These are phyloP conservation scores for Xerocomellus dryophilus DNA, from an alignment of 768 basidiomycete genomes.

Conservation along the genomic window DNA sequence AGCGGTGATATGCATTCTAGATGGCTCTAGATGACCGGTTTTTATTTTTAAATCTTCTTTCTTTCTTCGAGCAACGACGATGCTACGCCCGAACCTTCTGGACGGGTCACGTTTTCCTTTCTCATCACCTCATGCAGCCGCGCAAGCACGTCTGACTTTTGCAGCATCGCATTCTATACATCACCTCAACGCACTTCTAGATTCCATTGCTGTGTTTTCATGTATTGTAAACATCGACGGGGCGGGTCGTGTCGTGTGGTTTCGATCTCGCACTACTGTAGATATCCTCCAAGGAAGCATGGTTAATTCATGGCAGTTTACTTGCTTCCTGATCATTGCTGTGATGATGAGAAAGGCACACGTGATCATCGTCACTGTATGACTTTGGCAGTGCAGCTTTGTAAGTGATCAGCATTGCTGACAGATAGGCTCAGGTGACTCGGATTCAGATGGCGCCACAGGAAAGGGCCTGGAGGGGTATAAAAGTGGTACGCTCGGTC, in stretches of 20 bases:
- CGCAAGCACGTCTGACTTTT: background rate
- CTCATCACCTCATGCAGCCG: background rate
- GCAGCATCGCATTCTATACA: background rate
- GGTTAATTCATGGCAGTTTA: background rate
- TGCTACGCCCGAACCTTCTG: background rate
- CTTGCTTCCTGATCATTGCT: no score
- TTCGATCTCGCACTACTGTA: background rate
- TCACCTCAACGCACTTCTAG: background rate
- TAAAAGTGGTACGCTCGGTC: background rate
- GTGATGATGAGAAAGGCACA: background rate
- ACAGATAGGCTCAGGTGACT: conserved; percentile 5
- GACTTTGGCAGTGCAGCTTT: background rate
- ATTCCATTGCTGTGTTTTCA: background rate
- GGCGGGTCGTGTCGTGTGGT: no score
- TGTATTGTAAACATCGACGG: background rate
- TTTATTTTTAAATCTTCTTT: background rate
- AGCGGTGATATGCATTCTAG: conserved; percentile 36
- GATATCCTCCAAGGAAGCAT: background rate
- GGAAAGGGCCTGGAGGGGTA: background rate
- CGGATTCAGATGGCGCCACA: no score
- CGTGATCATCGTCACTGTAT: background rate
- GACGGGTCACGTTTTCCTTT: background rate
- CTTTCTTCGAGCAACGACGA: no score
- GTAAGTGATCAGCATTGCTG: background rate
- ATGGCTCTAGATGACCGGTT: no score